A percentile compares a stretch with the other conserved stretches of the same genome.
Conservation (phyloP, 1,284 basidiomycete genomes). For the Cryptococcus sp. region DNA sequence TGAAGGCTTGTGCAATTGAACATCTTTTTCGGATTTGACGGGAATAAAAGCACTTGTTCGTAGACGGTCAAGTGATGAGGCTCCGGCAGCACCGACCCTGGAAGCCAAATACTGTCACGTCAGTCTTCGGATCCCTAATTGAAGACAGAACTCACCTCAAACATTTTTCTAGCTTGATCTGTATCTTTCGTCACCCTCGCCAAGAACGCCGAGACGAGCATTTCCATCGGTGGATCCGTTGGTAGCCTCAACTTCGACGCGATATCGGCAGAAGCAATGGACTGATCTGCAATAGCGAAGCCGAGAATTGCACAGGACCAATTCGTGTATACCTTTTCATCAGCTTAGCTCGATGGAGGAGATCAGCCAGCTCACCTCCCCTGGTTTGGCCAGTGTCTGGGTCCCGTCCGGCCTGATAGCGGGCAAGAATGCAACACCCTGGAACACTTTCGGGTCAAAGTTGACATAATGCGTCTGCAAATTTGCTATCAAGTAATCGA, state of each 20-base stretch:
- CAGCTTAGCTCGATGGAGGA: neutral
- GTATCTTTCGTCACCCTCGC: constrained; percentile 60
- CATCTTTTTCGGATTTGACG: constrained; percentile 28
- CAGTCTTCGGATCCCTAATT: neutral
- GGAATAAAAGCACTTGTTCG: constrained; percentile 48
- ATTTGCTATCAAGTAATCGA: constrained; percentile 76
- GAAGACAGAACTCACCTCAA: constrained; percentile 50
- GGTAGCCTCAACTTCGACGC: constrained; percentile 71
- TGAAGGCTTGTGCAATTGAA: constrained; percentile 27
- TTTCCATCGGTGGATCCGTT: constrained; percentile 65
- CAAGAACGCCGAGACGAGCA: constrained; percentile 63
- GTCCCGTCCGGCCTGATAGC: constrained; percentile 56
- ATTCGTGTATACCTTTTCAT: constrained; percentile 65
- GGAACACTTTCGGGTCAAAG: constrained; percentile 59
- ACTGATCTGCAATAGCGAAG: constrained; percentile 59
- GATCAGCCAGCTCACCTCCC: constrained; percentile 54
- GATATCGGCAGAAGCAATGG: constrained; percentile 56
- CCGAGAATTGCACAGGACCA: constrained; percentile 68
- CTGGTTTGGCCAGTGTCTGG: constrained; percentile 60
- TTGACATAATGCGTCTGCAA: constrained; percentile 57
- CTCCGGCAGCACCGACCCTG: constrained; percentile 55
- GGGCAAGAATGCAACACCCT: constrained; percentile 74
- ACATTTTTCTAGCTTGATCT: constrained; percentile 63
- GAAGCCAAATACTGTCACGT: constrained; percentile 58
- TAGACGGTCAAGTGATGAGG: constrained; percentile 39